Conservation (phyloP, 192 early-diverging fungal genomes). For the Diversispora eburnea region DNA sequence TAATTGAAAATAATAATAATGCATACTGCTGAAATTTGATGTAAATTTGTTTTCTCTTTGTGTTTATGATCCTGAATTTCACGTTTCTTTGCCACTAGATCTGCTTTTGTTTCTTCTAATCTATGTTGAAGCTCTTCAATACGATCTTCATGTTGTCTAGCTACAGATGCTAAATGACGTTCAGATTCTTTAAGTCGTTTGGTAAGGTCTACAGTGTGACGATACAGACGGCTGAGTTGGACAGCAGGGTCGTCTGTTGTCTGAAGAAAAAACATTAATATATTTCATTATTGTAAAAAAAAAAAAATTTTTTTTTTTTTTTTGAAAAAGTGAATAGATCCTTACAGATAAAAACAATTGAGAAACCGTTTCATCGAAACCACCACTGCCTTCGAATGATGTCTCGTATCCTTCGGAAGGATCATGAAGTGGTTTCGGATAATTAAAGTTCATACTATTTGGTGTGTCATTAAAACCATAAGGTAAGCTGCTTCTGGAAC, state of each 20-base stretch:
- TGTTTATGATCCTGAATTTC: constrained; percentile 43
- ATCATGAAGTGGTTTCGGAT: not conserved
- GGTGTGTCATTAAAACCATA: constrained; percentile 5
- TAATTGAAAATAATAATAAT: not conserved
- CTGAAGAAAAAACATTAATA: not conserved
- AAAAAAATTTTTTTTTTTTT: too few species aligned
- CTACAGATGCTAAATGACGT: constrained; percentile 39
- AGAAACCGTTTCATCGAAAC: constrained; percentile 1
- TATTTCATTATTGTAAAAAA: not conserved
- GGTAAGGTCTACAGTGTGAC: constrained; percentile 37
- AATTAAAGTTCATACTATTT: not conserved
- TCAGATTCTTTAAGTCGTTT: constrained; percentile 44
- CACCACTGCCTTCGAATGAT: constrained; percentile 19
- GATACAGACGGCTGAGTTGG: constrained; percentile 35
- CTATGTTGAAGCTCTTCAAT: constrained; percentile 40
- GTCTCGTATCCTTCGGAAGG: not conserved
- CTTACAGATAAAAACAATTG: not conserved
- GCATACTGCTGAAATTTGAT: constrained; percentile 41
- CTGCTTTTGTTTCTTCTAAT: constrained; percentile 41
- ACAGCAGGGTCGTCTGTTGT: constrained; percentile 27
- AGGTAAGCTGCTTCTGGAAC: not conserved
- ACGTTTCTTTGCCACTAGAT: constrained; percentile 35
- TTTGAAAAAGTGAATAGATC: not conserved
- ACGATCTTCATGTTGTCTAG: constrained; percentile 45
- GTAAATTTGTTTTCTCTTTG: constrained; percentile 43